phyloP scores from a whole-genome alignment of 148 eudicot genomes.

The Rhododendron kiyosumense region DNA sequence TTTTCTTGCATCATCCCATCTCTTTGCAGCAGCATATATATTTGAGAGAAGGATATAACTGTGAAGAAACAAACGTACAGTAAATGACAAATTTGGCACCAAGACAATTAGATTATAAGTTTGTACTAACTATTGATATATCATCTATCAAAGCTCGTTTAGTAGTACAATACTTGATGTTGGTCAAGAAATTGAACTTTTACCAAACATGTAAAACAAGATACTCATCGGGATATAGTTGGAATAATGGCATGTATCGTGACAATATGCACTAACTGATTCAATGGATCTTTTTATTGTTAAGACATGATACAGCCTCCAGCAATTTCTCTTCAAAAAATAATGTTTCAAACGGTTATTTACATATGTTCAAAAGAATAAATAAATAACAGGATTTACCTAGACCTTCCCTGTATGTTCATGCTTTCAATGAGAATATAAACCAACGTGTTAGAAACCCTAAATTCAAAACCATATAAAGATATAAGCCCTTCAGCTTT shows the following conservation, averaged over 20 bases:
- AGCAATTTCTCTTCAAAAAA: neutral
- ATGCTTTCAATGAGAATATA: neutral
- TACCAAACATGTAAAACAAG: neutral
- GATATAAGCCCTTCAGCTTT: neutral
- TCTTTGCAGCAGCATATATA: constrained; percentile 28
- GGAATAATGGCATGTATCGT: neutral
- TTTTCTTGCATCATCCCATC: constrained; percentile 27
- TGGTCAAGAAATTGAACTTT: neutral
- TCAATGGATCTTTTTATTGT: neutral
- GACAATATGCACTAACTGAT: neutral
- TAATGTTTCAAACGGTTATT: neutral
- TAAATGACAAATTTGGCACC: neutral
- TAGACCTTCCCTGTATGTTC: neutral
- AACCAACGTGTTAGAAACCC: neutral
- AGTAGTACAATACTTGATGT: neutral
- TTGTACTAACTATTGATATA: neutral
- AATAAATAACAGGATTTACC: neutral
- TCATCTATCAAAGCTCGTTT: neutral
- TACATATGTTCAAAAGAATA: too few species aligned
- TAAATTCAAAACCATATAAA: neutral
- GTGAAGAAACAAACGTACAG: neutral
- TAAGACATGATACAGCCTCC: neutral
- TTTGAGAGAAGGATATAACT: constrained; percentile 29
- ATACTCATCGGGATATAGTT: neutral
- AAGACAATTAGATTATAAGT: neutral